Evolutionary conservation across 1,284 basidiomycete species (phyloP).

Genomic region (Heterobasidion annosum): DNA sequence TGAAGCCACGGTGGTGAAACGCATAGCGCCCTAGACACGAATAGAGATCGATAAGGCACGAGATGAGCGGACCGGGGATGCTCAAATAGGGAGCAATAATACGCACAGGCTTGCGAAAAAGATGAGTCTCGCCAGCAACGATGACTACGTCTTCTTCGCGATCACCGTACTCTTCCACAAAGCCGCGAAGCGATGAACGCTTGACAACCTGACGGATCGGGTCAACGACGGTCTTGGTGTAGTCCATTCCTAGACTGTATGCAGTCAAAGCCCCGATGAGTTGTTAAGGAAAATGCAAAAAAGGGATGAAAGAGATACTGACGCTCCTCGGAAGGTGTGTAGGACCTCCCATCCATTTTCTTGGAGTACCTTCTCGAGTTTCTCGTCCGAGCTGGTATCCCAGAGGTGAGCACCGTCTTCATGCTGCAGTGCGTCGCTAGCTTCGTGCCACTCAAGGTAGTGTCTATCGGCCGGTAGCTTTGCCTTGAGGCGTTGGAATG

Average conservation of each 20-base stretch:
- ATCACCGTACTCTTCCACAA: slow-evolving; percentile 28
- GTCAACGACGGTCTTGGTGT: slow-evolving; percentile 28
- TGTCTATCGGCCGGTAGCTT: slow-evolving; percentile 1
- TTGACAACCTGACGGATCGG: slow-evolving; percentile 26
- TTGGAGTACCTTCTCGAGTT: slow-evolving; percentile 22
- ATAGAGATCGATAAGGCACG: background rate
- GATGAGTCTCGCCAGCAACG: slow-evolving; percentile 31
- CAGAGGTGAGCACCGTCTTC: slow-evolving; percentile 6
- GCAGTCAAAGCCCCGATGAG: too few relatives aligned
- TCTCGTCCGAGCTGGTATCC: slow-evolving; percentile 16
- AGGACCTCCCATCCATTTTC: slow-evolving; percentile 27
- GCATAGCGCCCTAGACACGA: slow-evolving; percentile 23
- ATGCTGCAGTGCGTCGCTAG: background rate
- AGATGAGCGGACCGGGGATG: too few relatives aligned
- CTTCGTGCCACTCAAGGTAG: slow-evolving; percentile 6
- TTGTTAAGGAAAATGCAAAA: background rate
- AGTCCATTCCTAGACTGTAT: slow-evolving; percentile 26
- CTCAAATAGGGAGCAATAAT: background rate
- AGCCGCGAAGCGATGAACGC: slow-evolving; percentile 22
- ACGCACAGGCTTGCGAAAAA: slow-evolving; percentile 30
- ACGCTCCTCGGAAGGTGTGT: slow-evolving; percentile 27
- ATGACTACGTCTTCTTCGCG: slow-evolving; percentile 26
- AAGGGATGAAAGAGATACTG: slow-evolving; percentile 11
- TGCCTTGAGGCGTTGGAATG: slow-evolving; percentile 1
- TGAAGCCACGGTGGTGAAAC: slow-evolving; percentile 23